Evolutionary conservation across 352 stramenopile genomes (phyloP), one percentile per base, ranked within the genome.

Genomic region (Phytophthora ohioensis): DNA sequence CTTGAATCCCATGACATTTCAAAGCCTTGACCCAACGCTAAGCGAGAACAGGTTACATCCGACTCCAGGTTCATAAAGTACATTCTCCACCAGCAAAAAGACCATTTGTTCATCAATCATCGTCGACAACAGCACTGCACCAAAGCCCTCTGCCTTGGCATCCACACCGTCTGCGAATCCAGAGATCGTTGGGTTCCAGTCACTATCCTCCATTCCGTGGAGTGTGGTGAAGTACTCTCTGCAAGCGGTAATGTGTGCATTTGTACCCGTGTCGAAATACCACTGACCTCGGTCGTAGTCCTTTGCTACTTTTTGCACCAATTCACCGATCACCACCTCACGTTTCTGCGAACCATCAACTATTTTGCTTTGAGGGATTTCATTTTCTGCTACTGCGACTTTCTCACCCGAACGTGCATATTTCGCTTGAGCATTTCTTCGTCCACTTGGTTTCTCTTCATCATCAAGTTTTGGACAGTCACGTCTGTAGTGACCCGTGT

Each of bases 21-120:
- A 32, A 60, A 56, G 0, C 41, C 49, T 32, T 67, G 60, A 21
- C 0, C 17, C 17, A 21, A 21, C 17, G 17, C 17, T 21, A 21
- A 21, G 60, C 30, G 48, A 67, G 45, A 60, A 67, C 31, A 67
- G 12, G 9, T 67, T 67, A 9, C 59, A 67, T 3, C 30, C 49
- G 31, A 49, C 48, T 15, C 35, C 32, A 31, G 48, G 51, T 3
- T 56, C 49, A 31, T 67, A 67, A 4, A 60, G 8, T 5, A 67
- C 49, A 30, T 67, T 34, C 27, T 65, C 35, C 34, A 57, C 5
- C 8, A 57, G 32, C 10, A 65, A 11, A 32, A 51, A 9, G 13
- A 64, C 47, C 17, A 51, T 57, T 11, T 57, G 3, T 34, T 57
- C 45, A 41, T 57, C 46, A 39, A 65, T 10, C 38, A 43, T 3